Base-by-base conservation (phyloP, 2,329 filamentous ascomycete species). In the Aspergillus brunneoviolaceus region DNA sequence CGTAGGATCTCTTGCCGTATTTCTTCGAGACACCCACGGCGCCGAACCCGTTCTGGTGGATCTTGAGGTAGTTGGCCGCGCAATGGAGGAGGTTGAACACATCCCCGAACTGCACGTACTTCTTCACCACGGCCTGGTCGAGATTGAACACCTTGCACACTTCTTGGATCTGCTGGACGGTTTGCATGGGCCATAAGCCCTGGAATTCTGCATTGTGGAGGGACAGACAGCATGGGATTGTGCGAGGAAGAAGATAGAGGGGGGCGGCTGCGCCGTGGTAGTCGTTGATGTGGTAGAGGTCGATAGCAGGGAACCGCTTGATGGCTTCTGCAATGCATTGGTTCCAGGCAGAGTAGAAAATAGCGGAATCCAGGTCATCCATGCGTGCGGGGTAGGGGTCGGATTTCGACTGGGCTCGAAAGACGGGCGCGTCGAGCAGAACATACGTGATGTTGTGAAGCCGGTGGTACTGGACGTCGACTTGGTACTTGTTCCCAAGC, bases 291-390 rank as follows among this genome's bases (percentile, higher is more conserved):
- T 87, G 85, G 69, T 87, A 87, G 19, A 87, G 69, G 63, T 87
- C 84, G 60, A 86, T 77, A 0, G 25, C n/a, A 5, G 83, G 81
- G 69, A 89, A 89, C n/a, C 87, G 81, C 57, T 81, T 81, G 64
- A 88, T 82, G 1, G 85, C 76, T 63, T 86, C 80, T 9, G 86
- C 85, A 66, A 89, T 88, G 70, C 87, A 89, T 71, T 85, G 84
- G 64, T 89, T 89, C 87, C 87, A 89, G 3, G 85, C 85, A 2
- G 85, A 87, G 69, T 89, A 89, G 73, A 88, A 87, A 50, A 89
- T 84, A 16, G 87, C 86, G 61, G 82, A 85, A 62, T 87, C 84
- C 56, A 89, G 78, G 68, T 89, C 86, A 68, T 89, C 86, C 87
- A 89, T 89, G 31, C 86, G 82, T 27, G 85, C 78, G 12, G 87